Evolutionary conservation across 305 asterid species (phyloP).

Genomic region (Plantago coronopus): DNA sequence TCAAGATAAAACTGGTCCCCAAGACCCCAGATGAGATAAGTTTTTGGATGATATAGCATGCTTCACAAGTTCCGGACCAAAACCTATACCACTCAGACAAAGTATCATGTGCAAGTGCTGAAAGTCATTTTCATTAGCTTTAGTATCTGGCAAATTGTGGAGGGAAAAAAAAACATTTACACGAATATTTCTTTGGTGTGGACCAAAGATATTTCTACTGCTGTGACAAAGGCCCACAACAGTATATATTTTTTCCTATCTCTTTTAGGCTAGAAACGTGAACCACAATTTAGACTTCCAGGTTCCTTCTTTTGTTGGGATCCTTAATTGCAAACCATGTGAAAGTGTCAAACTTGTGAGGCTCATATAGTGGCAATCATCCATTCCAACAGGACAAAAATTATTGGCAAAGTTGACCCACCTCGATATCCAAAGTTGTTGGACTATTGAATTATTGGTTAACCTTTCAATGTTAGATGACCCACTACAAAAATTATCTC

Average conservation of each 20-base stretch:
- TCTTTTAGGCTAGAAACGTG: neutral
- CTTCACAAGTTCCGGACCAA: neutral
- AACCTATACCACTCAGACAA: neutral
- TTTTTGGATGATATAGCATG: no score
- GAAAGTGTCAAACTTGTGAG: slow-evolving; percentile 5
- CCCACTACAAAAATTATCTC: neutral
- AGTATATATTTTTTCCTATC: neutral
- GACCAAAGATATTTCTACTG: neutral
- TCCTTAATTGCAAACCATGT: slow-evolving; percentile 16
- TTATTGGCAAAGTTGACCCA: neutral
- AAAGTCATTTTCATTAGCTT: neutral
- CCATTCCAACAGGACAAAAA: slow-evolving; percentile 11
- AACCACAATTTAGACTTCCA: slow-evolving; percentile 9
- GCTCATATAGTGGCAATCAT: neutral
- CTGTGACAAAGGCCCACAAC: neutral
- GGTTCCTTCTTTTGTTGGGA: neutral
- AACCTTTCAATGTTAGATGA: neutral
- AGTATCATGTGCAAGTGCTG: neutral
- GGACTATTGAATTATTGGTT: neutral
- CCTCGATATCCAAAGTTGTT: neutral
- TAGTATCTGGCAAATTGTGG: neutral
- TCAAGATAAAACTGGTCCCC: no score
- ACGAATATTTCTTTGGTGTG: neutral
- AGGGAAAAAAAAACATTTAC: neutral
- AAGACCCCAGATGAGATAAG: neutral